phyloP scores from a whole-genome alignment of 352 stramenopile species.

The Phytophthora melonis region DNA sequence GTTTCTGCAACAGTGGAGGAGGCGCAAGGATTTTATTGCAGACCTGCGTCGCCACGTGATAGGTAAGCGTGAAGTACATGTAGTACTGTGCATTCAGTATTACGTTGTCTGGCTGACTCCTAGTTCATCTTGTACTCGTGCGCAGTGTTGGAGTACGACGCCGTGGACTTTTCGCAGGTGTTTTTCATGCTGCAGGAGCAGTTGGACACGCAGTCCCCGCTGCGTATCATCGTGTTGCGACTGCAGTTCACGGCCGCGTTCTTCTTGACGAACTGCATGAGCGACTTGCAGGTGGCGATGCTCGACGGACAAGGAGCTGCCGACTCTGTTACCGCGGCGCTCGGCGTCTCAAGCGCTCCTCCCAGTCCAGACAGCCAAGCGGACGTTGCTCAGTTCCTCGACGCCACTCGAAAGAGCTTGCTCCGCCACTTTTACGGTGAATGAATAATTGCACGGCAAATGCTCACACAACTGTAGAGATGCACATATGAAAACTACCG shows the following conservation, averaged over 20 bases:
- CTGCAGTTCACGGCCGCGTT: slow-evolving; percentile 51
- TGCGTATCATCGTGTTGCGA: slow-evolving; percentile 51
- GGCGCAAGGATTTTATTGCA: slow-evolving; percentile 48
- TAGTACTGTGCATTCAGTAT: neutral
- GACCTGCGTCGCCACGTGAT: slow-evolving; percentile 43
- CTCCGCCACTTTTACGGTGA: slow-evolving; percentile 39
- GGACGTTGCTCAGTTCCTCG: slow-evolving; percentile 32
- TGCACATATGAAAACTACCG: neutral
- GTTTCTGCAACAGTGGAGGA: slow-evolving; percentile 54
- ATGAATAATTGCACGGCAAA: slow-evolving; percentile 14
- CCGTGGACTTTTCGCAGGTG: slow-evolving; percentile 55
- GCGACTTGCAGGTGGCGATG: slow-evolving; percentile 48
- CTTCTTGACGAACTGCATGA: slow-evolving; percentile 52
- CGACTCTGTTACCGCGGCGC: slow-evolving; percentile 18
- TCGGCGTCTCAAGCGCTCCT: slow-evolving; percentile 18
- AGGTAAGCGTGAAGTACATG: slow-evolving; percentile 33
- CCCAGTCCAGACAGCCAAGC: slow-evolving; percentile 14
- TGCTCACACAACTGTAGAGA: neutral
- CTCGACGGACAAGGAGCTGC: slow-evolving; percentile 36
- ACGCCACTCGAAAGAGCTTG: slow-evolving; percentile 31
- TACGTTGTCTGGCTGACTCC: slow-evolving; percentile 1
- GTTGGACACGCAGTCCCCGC: slow-evolving; percentile 34
- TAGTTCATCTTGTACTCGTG: neutral
- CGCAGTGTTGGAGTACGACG: slow-evolving; percentile 60
- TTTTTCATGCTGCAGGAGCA: slow-evolving; percentile 68